Conservation (phyloP, 306 rosid genomes). For the Prunus fruticosa region DNA sequence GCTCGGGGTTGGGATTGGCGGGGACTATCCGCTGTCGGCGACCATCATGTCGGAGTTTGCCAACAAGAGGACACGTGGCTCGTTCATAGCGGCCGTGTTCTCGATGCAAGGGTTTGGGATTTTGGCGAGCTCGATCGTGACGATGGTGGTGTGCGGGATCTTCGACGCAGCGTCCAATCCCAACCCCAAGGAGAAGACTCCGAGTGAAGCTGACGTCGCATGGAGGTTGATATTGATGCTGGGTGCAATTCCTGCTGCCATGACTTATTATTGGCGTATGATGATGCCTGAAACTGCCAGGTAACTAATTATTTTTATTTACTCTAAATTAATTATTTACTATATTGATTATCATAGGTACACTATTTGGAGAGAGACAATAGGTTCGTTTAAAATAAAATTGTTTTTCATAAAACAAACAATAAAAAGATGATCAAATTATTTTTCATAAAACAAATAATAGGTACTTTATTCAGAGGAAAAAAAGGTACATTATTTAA, state of each 20-base stretch:
- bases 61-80: conserved; percentile 68
- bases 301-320: conserved; percentile 22
- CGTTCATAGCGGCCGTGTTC: conserved; percentile 82
- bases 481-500: too few species aligned
- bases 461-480: too few species aligned
- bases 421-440: too few species aligned
- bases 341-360: too few species aligned
- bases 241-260: conserved; percentile 67
- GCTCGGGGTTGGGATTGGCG: conserved; percentile 78
- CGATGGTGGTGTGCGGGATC: conserved; percentile 46
- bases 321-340: not conserved
- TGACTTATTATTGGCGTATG: conserved; percentile 86
- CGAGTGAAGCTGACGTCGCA: conserved; percentile 51
- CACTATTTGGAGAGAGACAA: too few species aligned
- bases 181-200: conserved; percentile 1
- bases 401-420: too few species aligned
- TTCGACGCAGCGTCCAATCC: conserved; percentile 25
- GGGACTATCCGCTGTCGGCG: conserved; percentile 77
- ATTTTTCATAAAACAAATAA: too few species aligned
- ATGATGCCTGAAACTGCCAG: conserved; percentile 92
- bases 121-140: conserved; percentile 54
- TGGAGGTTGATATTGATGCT: conserved; percentile 79
- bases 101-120: conserved; percentile 89
- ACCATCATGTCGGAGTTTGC: conserved; percentile 94
- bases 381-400: too few species aligned